Evolutionary conservation across 768 basidiomycete species (phyloP), one percentile per base, ranked within the genome.

Genomic region (Lepiota brunneoincarnata): DNA sequence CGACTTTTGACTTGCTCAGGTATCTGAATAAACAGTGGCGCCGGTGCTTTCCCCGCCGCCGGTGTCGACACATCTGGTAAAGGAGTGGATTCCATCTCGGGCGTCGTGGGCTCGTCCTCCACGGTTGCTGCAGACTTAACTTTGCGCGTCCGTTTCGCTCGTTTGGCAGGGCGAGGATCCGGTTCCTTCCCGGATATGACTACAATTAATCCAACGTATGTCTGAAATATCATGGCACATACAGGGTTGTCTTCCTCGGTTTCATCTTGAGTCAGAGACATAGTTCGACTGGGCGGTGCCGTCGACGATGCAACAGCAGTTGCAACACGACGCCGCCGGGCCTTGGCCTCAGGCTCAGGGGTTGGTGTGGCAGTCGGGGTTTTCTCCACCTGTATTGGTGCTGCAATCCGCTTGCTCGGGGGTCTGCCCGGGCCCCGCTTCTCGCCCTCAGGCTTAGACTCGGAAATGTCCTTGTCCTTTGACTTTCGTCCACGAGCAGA

Each of bases 1-100:
- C 61, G 53, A 83, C 83, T 75, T 72, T 83, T 84, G 61, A 91
- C 89, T 34, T 83, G 80, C 7, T 81, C 80, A 2, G 82, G 80
- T 87, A 88, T 89, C 44, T 78, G 77, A 36, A 66, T 69, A 24
- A 64, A 55, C n/a, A 61, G 39, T 47, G 56, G 36, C 31, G 53
- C 52, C 12, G 38, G 37, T 34, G 55, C 60, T 55, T 66, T 55
- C 59, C 63, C 51, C 9, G 62, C 47, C 44, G 62, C 55, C 48
- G 60, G 59, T 24, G 63, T 63, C 31, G 61, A 61, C 18, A 46
- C 57, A 6, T 56, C 48, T 31, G 64, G 65, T 31, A 61, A 50
- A 21, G 69, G 58, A 50, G 71, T 70, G 4, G 59, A 54, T n/a
- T 68, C 68, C 4, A 61, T 54, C 24, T 58, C 56, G 23, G 70